These are phyloP conservation scores for Dimocarpus longan DNA, from an alignment of 345 rosid genomes.

Conservation along the genomic window DNA sequence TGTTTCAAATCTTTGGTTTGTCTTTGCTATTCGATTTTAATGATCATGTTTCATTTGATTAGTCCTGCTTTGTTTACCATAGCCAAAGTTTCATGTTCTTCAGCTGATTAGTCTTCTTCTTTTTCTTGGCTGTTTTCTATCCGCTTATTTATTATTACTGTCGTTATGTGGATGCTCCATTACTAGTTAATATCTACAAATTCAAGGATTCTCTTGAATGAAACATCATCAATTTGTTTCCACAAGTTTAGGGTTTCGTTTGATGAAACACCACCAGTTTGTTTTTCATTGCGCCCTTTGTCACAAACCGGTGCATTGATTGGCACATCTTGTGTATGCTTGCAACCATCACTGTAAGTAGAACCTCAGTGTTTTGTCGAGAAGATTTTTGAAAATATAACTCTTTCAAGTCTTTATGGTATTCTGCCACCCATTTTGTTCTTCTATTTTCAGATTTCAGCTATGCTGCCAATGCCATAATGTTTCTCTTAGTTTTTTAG, in stretches of 20 bases:
- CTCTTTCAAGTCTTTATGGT: not conserved
- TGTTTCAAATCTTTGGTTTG: not conserved
- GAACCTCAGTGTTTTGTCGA: not conserved
- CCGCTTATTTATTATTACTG: not conserved
- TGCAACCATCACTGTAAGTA: not conserved
- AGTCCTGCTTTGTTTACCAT: too few relatives aligned
- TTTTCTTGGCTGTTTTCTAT: too few relatives aligned
- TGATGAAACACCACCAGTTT: not conserved
- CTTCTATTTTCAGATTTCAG: not conserved
- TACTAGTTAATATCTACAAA: not conserved
- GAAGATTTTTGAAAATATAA: not conserved
- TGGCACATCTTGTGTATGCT: not conserved
- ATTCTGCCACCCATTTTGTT: not conserved
- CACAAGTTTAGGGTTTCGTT: not conserved
- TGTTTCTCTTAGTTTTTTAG: not conserved
- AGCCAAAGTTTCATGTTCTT: too few relatives aligned
- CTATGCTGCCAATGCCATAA: not conserved
- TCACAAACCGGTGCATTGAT: not conserved
- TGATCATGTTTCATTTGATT: not conserved
- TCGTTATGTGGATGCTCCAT: not conserved
- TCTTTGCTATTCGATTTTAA: not conserved
- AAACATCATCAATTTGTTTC: too few relatives aligned
- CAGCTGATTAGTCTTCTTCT: too few relatives aligned
- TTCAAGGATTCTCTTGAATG: too few relatives aligned
- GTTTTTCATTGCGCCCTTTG: not conserved